phyloP scores from a whole-genome alignment of 441 rosid genomes.

The Populus hybrid region DNA sequence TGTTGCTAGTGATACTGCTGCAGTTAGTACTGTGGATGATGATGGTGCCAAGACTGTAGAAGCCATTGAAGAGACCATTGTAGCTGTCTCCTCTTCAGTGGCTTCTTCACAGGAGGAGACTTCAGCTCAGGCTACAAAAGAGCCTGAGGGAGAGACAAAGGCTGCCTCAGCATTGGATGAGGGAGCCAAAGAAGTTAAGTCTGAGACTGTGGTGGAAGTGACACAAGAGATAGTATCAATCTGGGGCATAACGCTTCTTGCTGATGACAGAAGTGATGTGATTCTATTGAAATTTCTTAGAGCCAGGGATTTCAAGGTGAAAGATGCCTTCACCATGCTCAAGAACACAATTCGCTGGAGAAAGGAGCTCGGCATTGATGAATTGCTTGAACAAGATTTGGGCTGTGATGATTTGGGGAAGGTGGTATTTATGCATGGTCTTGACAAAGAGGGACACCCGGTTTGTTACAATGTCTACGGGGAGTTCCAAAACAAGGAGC shows the following conservation, averaged over 20 bases:
- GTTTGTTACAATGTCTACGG: background rate
- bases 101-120: constrained; percentile 37
- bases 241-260: constrained; percentile 76
- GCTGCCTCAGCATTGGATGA: constrained; percentile 7
- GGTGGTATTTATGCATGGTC: background rate
- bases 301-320: constrained; percentile 78
- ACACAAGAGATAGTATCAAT: constrained; percentile 36
- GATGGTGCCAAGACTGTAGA: constrained; percentile 65
- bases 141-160: constrained; percentile 12
- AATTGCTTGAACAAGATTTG: background rate
- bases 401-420: background rate
- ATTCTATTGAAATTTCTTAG: constrained; percentile 72
- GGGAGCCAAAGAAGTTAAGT: constrained; percentile 19
- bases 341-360: constrained; percentile 81
- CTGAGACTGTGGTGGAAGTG: constrained; percentile 5
- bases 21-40: constrained; percentile 26
- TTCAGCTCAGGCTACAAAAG: constrained; percentile 35
- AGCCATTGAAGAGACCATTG: constrained; percentile 65
- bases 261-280: constrained; percentile 72
- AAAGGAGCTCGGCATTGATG: constrained; percentile 42
- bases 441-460: background rate
- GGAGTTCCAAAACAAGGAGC: background rate
- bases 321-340: constrained; percentile 72
- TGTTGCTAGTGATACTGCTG: constrained; percentile 10
- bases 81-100: constrained; percentile 46